A percentile compares a stretch with the other conserved stretches of the same genome.
phyloP scores from a whole-genome alignment of 1,284 basidiomycete species.

The Fomitiporia mediterranea region DNA sequence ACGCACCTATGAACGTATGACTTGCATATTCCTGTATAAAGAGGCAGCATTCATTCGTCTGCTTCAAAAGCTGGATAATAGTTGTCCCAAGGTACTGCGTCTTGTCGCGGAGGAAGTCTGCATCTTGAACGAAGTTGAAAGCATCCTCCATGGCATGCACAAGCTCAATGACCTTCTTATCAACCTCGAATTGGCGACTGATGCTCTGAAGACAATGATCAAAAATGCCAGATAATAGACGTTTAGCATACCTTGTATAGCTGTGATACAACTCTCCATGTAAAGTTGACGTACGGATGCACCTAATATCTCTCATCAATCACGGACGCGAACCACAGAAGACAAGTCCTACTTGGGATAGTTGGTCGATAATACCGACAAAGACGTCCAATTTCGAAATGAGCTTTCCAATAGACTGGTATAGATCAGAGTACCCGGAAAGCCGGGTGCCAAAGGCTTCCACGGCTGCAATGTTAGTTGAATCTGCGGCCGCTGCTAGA shows the following conservation, averaged over 20 bases:
- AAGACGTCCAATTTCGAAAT: no score
- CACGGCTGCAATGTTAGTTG: not conserved
- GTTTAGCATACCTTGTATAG: not conserved
- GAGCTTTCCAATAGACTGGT: no score
- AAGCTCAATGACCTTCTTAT: conserved; percentile 9
- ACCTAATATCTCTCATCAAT: not conserved
- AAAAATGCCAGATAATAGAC: not conserved
- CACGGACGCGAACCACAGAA: not conserved
- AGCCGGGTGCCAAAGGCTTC: not conserved
- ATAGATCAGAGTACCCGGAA: not conserved
- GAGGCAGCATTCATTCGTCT: conserved; percentile 15
- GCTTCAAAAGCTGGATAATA: not conserved
- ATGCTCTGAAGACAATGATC: not conserved
- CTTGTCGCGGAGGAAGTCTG: conserved; percentile 4
- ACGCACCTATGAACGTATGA: conserved; percentile 12
- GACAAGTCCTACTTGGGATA: not conserved
- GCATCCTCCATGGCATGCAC: conserved; percentile 9
- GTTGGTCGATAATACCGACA: not conserved
- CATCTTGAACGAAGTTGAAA: conserved; percentile 11
- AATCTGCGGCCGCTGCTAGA: no score
- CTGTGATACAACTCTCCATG: not conserved
- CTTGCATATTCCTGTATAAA: conserved; percentile 16
- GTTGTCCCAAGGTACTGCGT: not conserved
- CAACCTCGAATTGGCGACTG: conserved; percentile 1
- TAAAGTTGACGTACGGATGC: not conserved